Conservation (phyloP, 768 basidiomycete genomes). For the Suillus occidentalis region DNA sequence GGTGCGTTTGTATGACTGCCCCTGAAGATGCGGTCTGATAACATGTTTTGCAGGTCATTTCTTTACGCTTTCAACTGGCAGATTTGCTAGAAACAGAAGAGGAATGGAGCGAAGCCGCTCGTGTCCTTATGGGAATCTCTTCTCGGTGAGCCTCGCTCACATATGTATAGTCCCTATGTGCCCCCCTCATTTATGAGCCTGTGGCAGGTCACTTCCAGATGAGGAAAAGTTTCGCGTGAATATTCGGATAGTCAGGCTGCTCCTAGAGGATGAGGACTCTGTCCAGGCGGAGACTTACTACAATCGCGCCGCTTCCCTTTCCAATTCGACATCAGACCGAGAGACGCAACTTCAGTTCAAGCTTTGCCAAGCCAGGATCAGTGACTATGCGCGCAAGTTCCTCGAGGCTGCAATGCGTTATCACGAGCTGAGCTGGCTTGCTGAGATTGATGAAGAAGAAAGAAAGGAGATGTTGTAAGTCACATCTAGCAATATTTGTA, state of each 20-base stretch:
- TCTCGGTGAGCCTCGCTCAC: slow-evolving; percentile 75
- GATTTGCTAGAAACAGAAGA: slow-evolving; percentile 87
- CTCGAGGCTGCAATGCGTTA: slow-evolving; percentile 92
- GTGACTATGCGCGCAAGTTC: slow-evolving; percentile 90
- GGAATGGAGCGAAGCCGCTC: slow-evolving; percentile 92
- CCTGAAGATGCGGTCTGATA: slow-evolving; percentile 9
- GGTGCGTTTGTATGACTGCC: slow-evolving; percentile 45
- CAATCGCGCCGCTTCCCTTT: slow-evolving; percentile 89
- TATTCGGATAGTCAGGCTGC: slow-evolving; percentile 89
- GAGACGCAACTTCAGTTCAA: slow-evolving; percentile 85
- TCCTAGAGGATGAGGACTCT: slow-evolving; percentile 95
- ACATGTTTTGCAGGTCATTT: slow-evolving; percentile 60
- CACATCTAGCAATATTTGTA: slow-evolving; percentile 13
- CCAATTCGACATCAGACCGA: slow-evolving; percentile 76
- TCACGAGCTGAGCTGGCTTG: slow-evolving; percentile 90
- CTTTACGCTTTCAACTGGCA: slow-evolving; percentile 85
- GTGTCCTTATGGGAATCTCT: slow-evolving; percentile 89
- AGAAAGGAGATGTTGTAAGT: slow-evolving; percentile 86
- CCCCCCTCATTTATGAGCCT: slow-evolving; percentile 7
- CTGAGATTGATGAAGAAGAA: slow-evolving; percentile 92
- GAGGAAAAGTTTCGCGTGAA: slow-evolving; percentile 88
- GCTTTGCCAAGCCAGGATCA: slow-evolving; percentile 91
- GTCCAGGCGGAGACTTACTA: slow-evolving; percentile 98
- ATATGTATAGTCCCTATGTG: not conserved
- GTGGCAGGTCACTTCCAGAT: slow-evolving; percentile 61